Evolutionary conservation across 768 basidiomycete species (phyloP), one percentile per base, ranked within the genome.

Genomic region (Grammothele lineata): DNA sequence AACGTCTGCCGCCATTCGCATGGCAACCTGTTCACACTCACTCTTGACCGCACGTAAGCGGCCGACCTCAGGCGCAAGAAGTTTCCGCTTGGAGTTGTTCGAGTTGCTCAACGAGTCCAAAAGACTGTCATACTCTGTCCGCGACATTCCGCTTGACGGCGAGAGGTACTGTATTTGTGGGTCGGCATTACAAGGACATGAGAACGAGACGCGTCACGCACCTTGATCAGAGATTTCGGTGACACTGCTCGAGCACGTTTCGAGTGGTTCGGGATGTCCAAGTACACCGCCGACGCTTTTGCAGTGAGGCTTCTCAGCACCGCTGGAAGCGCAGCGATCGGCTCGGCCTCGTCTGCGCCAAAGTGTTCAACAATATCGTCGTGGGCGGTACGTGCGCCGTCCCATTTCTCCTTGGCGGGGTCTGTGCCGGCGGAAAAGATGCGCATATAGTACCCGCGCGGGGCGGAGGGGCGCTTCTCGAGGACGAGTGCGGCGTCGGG

Each of bases 401-500:
- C 90, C 96, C 96, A 99, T 55, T 88, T 81, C 61, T 92, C 92
- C 57, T 86, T 84, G 14, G 74, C 71, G 0, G 78, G 59, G 59
- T 94, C 83, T 50, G 80, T 87, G 14, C 88, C 87, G 1, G 74
- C 68, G 25, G 83, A 85, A 62, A 96, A 98, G 26, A 98, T 63
- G 0, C 84, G 83, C 87, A 94, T 92, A 44, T 73, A 75, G 66
- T 94, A 97, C 0, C 92, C 93, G 56, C 81, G 75, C 0, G 83
- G 10, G 4, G 52, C 68, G 4, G 75, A 76, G 1, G 84, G 79
- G 27, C 70, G 74, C 57, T 88, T 89, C 64, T 92, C 88, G 37
- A 99, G 73, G 32, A 97, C 74, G 35, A 98, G 70, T 0, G 90
- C 93, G 15, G 95, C 80, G 46, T 95, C 87, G 1, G 93, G 90